Base-by-base conservation (phyloP, 352 stramenopile species). In the Pythium dissimile region DNA sequence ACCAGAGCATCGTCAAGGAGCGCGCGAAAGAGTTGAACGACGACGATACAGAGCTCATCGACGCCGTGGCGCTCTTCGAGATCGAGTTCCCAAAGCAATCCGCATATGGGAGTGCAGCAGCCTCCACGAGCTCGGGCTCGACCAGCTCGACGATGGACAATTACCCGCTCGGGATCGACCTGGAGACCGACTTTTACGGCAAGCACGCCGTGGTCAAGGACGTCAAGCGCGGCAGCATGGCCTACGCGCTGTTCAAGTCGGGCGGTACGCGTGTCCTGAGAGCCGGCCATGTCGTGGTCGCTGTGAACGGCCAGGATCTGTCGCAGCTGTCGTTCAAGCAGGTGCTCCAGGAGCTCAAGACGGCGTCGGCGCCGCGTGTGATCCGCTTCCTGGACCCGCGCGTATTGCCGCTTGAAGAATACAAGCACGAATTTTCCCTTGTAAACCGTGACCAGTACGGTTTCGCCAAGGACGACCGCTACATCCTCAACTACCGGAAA, bases 111-210 rank as follows among this genome's bases (percentile, higher is more conserved):
- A 20, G 20, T 10, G 31, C 46, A n/a, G n/a, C n/a, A n/a, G n/a
- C n/a, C n/a, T n/a, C n/a, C n/a, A n/a, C n/a, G 3, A 5, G 2
- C 1, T 9, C 27, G 18, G 27, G 23, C 18, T 43, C 28, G 7
- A 27, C 24, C 1, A 44, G 9, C 2, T 2, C 42, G 3, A 38
- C 15, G 2, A 49, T 35, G 2, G 26, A 59, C 5, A 57, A 70
- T n/a, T 49, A 35, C 23, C 56, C 70, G 9, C 50, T 86, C 0
- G 75, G 75, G 5, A 80, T 86, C 44, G 72, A 81, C 9, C 66
- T 86, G 1, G 75, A 86, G 48, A 86, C 75, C 15, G 72, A 83
- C 43, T 81, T 86, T 49, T 81, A 83, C 50, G 71, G 72, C 23
- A 59, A 75, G 21, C 67, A 86, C 45, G 65, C 73, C 12, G 56